Base-by-base conservation (phyloP, 2,329 filamentous ascomycete species). In the Trichoderma afroharzianum region DNA sequence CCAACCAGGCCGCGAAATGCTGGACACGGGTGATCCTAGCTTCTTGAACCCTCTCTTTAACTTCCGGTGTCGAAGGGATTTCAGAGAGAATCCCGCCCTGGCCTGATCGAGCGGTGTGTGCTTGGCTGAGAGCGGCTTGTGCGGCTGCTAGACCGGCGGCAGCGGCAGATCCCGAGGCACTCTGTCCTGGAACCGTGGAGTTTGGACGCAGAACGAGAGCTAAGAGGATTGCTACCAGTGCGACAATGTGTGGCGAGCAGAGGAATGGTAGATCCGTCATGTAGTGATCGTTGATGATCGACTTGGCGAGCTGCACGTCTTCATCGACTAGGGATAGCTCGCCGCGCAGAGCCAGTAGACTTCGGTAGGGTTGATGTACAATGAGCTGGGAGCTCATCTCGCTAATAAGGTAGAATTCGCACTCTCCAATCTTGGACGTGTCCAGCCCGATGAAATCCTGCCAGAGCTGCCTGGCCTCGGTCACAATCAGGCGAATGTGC, bases 321-420 rank as follows among this genome's bases (percentile, higher is more conserved):
- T 97, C 95, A 71, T 90, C 88, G n/a, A 88, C 89, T 57, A 98
- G 85, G 61, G 85, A 84, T 72, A 97, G 87, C 72, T 92, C 88
- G 67, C 85, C 83, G 74, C 93, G 90, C 57, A 97, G 85, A 57
- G 91, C 90, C 5, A 88, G 88, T 33, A 98, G 85, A 53, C 92
- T 94, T 68, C 94, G 92, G 81, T 97, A 97, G 0, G 95, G 95
- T 78, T 97, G 94, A 81, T 97, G 93, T 21, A 97, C 85, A 78
- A 97, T 97, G 75, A 98, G 88, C 76, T 97, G 93, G 5, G 93
- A 95, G 81, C 89, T 92, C 88, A 98, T 92, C 79, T 97, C 95
- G 30, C 93, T 94, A 77, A 98, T 97, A 71, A 98, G 86, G 72
- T 89, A 93, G 82, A 97, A 98, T 80, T 98, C 95, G 87, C 93